phyloP scores from a whole-genome alignment of 352 stramenopile species.

The Globisporangium alternatum region DNA sequence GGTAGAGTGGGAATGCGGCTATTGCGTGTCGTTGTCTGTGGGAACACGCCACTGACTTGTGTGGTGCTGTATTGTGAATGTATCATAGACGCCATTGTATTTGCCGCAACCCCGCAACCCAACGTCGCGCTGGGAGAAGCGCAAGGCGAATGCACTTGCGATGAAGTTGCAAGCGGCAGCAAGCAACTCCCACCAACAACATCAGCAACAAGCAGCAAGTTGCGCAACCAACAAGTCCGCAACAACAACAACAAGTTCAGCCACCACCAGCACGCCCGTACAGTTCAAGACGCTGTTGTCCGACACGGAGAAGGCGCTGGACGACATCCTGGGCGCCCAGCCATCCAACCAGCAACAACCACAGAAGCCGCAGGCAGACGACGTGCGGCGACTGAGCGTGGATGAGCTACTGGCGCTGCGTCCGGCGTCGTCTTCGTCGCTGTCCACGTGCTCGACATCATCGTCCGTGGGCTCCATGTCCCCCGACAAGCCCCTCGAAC shows the following conservation, averaged over 20 bases:
- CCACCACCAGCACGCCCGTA: slow-evolving; percentile 13
- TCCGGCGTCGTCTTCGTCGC: slow-evolving; percentile 11
- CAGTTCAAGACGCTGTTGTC: slow-evolving; percentile 30
- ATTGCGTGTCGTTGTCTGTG: background rate
- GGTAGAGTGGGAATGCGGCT: background rate
- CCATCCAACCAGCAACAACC: slow-evolving; percentile 19
- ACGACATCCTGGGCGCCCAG: slow-evolving; percentile 37
- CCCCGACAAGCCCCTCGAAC: slow-evolving; percentile 35
- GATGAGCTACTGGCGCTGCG: slow-evolving; percentile 45
- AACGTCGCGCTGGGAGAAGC: slow-evolving; percentile 34
- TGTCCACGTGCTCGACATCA: slow-evolving; percentile 21
- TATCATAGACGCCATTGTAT: background rate
- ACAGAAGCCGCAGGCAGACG: slow-evolving; percentile 32
- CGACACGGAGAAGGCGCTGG: slow-evolving; percentile 49
- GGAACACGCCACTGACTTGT: background rate
- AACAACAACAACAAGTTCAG: slow-evolving; percentile 10
- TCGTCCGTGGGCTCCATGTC: slow-evolving; percentile 21
- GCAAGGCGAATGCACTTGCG: slow-evolving; percentile 29
- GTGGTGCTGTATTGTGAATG: background rate
- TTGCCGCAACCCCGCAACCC: slow-evolving; percentile 3
- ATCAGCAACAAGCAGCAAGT: slow-evolving; percentile 1
- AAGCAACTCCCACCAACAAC: background rate
- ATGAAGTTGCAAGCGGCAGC: slow-evolving; percentile 16
- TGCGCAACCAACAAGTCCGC: slow-evolving; percentile 1
- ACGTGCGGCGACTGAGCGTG: slow-evolving; percentile 49